Conservation (phyloP, 306 rosid species). For the Lagenaria siceraria region DNA sequence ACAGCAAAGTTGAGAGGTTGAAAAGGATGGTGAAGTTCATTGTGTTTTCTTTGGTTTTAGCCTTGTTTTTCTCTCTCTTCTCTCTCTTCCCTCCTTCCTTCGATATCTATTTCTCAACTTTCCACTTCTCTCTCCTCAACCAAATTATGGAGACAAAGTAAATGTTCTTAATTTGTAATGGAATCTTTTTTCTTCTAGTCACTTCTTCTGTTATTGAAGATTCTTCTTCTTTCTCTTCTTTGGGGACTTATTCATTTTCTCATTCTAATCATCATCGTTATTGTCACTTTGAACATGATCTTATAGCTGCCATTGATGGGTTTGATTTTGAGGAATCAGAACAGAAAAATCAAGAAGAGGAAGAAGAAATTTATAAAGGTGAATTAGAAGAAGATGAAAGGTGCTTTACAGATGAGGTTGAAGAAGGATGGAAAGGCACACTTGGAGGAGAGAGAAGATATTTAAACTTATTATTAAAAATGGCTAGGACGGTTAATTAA, state of each 20-base stretch:
- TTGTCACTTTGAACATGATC: neutral
- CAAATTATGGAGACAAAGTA: slow-evolving; percentile 48
- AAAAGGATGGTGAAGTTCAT: neutral
- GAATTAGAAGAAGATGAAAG: neutral
- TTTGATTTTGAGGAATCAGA: neutral
- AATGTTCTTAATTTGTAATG: slow-evolving; percentile 60
- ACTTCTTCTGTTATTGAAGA: slow-evolving; percentile 15
- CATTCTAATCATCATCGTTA: neutral
- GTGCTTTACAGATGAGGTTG: neutral
- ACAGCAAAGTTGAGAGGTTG: neutral
- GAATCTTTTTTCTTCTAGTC: slow-evolving; percentile 46
- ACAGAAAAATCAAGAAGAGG: neutral
- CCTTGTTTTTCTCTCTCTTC: slow-evolving; percentile 15
- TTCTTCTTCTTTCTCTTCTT: neutral
- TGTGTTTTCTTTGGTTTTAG: neutral
- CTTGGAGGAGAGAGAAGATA: no score
- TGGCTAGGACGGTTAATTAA: no score
- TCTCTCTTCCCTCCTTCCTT: slow-evolving; percentile 32
- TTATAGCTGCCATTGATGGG: neutral
- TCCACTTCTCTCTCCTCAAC: slow-evolving; percentile 32
- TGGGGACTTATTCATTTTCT: neutral
- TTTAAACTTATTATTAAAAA: no score
- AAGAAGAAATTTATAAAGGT: neutral
- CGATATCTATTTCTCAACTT: slow-evolving; percentile 38
- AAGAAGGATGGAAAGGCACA: neutral